Conservation (phyloP, 1,139 yeast species). For the Candida sanyaensis region DNA sequence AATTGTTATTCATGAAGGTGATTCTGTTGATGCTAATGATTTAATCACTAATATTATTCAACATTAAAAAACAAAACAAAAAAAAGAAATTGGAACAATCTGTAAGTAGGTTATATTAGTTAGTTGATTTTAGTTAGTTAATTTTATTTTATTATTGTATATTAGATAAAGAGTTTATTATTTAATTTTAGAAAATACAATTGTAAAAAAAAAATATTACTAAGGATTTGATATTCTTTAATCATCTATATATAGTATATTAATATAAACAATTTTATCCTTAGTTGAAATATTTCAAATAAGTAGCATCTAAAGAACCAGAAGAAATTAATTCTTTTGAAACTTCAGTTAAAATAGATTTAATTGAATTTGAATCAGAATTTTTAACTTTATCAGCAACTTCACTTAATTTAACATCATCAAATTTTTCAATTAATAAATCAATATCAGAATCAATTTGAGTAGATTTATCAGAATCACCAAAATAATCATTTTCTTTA, state of each 20-base stretch:
- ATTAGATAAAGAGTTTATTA: constrained; percentile 1
- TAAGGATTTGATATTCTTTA: no score
- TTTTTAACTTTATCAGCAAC: constrained; percentile 65
- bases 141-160: not conserved
- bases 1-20: constrained; percentile 81
- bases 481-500: constrained; percentile 85
- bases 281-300: constrained; percentile 36
- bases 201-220: no score
- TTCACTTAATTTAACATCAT: constrained; percentile 71
- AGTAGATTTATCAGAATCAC: constrained; percentile 67
- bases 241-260: no score
- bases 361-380: constrained; percentile 52
- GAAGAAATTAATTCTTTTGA: constrained; percentile 43
- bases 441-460: constrained; percentile 80
- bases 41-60: constrained; percentile 48
- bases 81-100: not conserved
- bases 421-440: constrained; percentile 72
- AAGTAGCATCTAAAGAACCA: constrained; percentile 32
- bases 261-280: no score
- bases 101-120: not conserved
- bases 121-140: no score
- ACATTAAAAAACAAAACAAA: constrained; percentile 1
- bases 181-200: no score
- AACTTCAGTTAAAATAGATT: constrained; percentile 50
- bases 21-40: constrained; percentile 93